Conservation (phyloP, 805 yeast genomes). For the Wickerhamiella brachini region DNA sequence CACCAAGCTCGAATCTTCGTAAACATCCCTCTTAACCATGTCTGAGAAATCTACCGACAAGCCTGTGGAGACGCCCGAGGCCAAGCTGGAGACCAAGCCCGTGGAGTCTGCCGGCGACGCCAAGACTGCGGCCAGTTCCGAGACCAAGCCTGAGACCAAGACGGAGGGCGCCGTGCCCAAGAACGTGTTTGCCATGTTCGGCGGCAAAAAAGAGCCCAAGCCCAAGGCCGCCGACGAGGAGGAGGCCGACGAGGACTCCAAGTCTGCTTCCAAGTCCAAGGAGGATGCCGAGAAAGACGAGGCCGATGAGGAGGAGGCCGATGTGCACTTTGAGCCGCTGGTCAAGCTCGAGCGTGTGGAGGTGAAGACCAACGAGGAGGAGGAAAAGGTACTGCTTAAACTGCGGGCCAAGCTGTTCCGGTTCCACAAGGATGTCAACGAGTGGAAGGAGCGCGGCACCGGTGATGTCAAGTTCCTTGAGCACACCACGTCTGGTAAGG, state of each 20-base stretch:
- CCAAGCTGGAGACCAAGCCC: neutral
- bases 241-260: slow-evolving; percentile 25
- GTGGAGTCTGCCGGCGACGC: too few species aligned
- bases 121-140: slow-evolving; percentile 9
- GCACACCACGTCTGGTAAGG: slow-evolving; percentile 71
- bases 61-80: neutral
- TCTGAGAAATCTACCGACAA: neutral
- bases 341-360: slow-evolving; percentile 93
- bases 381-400: slow-evolving; percentile 70
- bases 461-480: slow-evolving; percentile 94
- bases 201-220: slow-evolving; percentile 70
- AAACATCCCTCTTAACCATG: neutral
- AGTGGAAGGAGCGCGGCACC: slow-evolving; percentile 99
- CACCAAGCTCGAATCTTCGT: neutral
- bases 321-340: slow-evolving; percentile 91
- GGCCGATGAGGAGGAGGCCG: slow-evolving; percentile 55
- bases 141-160: slow-evolving; percentile 33
- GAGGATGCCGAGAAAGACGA: slow-evolving; percentile 30
- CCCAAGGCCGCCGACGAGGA: slow-evolving; percentile 23
- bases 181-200: slow-evolving; percentile 88
- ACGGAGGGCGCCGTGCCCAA: slow-evolving; percentile 6
- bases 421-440: slow-evolving; percentile 45
- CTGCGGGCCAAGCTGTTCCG: slow-evolving; percentile 91
- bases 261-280: slow-evolving; percentile 11
- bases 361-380: slow-evolving; percentile 88